phyloP scores from a whole-genome alignment of 2,329 filamentous ascomycete species.

The Whalleya microplaca region DNA sequence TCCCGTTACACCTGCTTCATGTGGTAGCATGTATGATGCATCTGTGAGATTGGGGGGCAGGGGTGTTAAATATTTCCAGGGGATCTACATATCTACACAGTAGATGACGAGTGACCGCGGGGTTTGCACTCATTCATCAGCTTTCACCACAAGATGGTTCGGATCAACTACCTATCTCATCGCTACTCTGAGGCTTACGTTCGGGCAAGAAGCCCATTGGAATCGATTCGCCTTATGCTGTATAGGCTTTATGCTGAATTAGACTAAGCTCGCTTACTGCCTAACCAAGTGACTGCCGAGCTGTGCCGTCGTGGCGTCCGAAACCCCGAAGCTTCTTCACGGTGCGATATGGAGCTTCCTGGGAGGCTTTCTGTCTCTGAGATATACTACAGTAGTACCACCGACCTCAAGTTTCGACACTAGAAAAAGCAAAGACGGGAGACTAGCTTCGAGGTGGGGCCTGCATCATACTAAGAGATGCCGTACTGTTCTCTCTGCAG shows the following conservation, averaged over 20 bases:
- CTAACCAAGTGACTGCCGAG: too few species aligned
- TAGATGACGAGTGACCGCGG: not conserved
- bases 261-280: too few species aligned
- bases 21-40: constrained; percentile 34
- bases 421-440: constrained; percentile 24
- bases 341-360: not conserved
- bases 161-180: not conserved
- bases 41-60: constrained; percentile 25
- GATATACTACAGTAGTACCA: not conserved
- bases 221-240: too few species aligned
- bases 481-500: constrained; percentile 32
- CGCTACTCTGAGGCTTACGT: not conserved
- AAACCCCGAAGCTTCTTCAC: not conserved
- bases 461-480: constrained; percentile 27
- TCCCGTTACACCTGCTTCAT: constrained; percentile 35
- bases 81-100: constrained; percentile 6
- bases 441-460: constrained; percentile 24
- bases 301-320: not conserved
- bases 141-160: not conserved
- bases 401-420: not conserved
- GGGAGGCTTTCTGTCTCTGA: not conserved
- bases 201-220: too few species aligned
- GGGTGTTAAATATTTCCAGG: constrained; percentile 14
- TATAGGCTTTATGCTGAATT: not conserved
- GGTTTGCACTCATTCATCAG: not conserved